Evolutionary conservation across 495 filamentous ascomycete genomes (phyloP).

Genomic region (Aspergillus carlsbadensis): DNA sequence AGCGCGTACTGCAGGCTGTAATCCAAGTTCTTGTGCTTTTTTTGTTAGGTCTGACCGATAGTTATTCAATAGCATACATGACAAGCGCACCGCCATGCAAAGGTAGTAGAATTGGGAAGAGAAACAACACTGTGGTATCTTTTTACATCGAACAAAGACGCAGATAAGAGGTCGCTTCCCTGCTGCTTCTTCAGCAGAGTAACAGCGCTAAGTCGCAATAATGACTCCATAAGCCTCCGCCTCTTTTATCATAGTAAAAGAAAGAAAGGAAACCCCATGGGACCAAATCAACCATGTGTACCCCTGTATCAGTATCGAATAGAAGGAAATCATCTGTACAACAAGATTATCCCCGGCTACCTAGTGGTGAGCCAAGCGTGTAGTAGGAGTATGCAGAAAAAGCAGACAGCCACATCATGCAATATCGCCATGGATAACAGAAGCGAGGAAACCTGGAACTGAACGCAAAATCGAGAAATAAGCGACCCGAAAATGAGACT

Average conservation of each 20-base stretch:
- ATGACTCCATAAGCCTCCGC: constrained; percentile 10
- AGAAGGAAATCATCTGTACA: constrained; percentile 41
- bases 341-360: constrained; percentile 37
- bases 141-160: constrained; percentile 19
- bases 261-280: constrained; percentile 18
- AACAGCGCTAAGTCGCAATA: constrained; percentile 12
- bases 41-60: constrained; percentile 1
- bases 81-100: constrained; percentile 16
- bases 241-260: constrained; percentile 18
- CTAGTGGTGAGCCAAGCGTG: constrained; percentile 16
- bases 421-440: constrained; percentile 12
- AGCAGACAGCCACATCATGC: constrained; percentile 33
- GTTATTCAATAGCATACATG: constrained; percentile 19
- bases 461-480: constrained; percentile 25
- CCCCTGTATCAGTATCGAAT: constrained; percentile 12
- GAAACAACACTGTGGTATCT: constrained; percentile 34
- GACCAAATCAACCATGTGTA: constrained; percentile 19
- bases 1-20: background rate
- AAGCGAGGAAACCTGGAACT: background rate
- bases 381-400: constrained; percentile 19
- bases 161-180: constrained; percentile 20
- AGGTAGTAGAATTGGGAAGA: constrained; percentile 3
- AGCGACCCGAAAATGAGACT: constrained; percentile 23
- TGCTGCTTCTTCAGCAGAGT: constrained; percentile 1
- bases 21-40: background rate